phyloP scores from a whole-genome alignment of 1,284 basidiomycete species.

The Irpex sp. region DNA sequence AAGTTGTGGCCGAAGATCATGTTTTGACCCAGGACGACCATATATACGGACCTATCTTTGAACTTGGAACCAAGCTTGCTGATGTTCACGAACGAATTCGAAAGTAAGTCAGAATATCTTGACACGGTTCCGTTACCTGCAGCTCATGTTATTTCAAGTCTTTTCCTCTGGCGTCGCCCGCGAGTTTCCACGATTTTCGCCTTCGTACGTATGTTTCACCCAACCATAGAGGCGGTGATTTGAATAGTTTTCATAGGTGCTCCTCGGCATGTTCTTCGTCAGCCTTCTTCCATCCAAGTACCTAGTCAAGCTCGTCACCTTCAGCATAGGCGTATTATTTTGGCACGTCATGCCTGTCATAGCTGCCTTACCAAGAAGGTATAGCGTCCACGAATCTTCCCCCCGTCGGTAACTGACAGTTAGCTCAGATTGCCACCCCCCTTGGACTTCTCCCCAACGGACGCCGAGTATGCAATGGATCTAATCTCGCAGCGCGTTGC shows the following conservation, averaged over 20 bases:
- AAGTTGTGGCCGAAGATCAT: constrained; percentile 30
- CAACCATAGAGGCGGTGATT: constrained; percentile 1
- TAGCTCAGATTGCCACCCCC: constrained; percentile 36
- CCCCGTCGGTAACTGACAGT: neutral
- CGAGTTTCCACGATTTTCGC: constrained; percentile 44
- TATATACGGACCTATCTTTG: constrained; percentile 44
- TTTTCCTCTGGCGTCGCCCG: constrained; percentile 62
- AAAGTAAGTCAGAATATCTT: constrained; percentile 43
- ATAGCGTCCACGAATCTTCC: constrained; percentile 9
- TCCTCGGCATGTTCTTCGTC: constrained; percentile 35
- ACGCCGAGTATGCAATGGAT: constrained; percentile 66
- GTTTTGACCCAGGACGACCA: constrained; percentile 24
- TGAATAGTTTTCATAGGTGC: constrained; percentile 22
- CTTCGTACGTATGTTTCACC: constrained; percentile 30
- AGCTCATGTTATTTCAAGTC: constrained; percentile 29
- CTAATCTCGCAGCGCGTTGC: constrained; percentile 59
- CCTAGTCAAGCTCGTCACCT: constrained; percentile 43
- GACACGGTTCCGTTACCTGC: neutral
- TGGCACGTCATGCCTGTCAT: constrained; percentile 66
- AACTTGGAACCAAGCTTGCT: constrained; percentile 42
- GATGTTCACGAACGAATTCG: constrained; percentile 65
- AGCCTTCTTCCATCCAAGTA: constrained; percentile 48
- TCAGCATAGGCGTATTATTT: constrained; percentile 46
- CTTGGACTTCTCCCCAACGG: constrained; percentile 54
- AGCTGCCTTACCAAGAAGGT: constrained; percentile 49